Conservation (phyloP, 23 red algal genomes). For the Gracilaria domingensis region DNA sequence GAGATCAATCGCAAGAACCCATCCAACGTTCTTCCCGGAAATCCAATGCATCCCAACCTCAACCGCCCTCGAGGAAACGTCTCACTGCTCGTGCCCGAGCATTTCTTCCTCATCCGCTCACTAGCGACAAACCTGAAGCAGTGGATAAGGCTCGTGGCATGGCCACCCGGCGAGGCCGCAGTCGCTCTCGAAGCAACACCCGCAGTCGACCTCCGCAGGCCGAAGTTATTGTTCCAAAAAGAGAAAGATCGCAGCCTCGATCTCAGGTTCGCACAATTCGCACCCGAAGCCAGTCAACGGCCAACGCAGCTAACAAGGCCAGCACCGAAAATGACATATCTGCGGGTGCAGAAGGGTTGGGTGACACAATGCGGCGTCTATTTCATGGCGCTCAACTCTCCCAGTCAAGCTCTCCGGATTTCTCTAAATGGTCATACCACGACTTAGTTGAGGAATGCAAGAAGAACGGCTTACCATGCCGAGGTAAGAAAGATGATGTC, state of each 20-base stretch:
- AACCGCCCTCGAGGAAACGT: background rate
- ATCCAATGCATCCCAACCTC: background rate
- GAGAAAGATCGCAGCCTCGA: background rate
- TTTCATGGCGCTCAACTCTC: conserved; percentile 1
- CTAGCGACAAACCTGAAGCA: background rate
- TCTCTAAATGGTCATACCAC: background rate
- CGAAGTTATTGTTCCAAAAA: background rate
- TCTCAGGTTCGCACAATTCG: background rate
- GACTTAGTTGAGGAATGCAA: conserved; percentile 18
- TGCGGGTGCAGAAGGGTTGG: background rate
- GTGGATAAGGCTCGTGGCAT: background rate
- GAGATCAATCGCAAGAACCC: conserved; percentile 14
- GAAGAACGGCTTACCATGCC: conserved; percentile 13
- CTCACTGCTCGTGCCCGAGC: conserved; percentile 9
- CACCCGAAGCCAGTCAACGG: background rate
- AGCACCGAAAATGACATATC: background rate
- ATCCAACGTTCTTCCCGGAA: background rate
- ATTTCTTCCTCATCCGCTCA: conserved; percentile 7
- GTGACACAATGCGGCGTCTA: conserved; percentile 20
- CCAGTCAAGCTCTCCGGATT: conserved; percentile 27
- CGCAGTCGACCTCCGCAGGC: background rate
- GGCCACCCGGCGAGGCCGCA: background rate
- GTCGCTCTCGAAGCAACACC: background rate
- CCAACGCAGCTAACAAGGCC: background rate
- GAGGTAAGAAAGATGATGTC: conserved; percentile 20